phyloP scores from a whole-genome alignment of 2,329 filamentous ascomycete species.

The Fonsecaea multimorphosa region DNA sequence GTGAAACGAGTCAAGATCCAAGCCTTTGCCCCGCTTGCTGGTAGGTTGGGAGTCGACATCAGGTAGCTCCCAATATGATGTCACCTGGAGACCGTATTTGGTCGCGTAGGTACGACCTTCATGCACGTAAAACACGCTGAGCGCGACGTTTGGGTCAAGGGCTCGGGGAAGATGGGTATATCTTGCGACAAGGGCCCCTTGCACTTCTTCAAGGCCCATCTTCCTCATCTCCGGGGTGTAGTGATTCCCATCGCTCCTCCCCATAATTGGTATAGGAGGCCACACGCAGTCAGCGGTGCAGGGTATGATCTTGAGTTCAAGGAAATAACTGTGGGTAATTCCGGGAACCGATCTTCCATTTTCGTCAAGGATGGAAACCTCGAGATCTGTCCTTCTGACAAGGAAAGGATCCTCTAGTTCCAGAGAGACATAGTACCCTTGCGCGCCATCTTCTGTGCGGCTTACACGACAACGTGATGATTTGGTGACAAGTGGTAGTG shows the following conservation, averaged over 20 bases:
- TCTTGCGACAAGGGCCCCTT: slow-evolving; percentile 37
- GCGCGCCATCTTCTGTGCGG: slow-evolving; percentile 21
- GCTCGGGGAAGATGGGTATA: slow-evolving; percentile 37
- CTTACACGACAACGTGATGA: slow-evolving; percentile 28
- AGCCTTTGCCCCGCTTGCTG: slow-evolving; percentile 6
- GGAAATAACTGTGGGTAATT: slow-evolving; percentile 38
- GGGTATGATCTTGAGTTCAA: slow-evolving; percentile 41
- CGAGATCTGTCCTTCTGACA: slow-evolving; percentile 32
- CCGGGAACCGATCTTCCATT: slow-evolving; percentile 24
- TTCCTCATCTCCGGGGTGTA: slow-evolving; percentile 32
- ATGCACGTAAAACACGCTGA: slow-evolving; percentile 38
- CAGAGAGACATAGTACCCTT: slow-evolving; percentile 34
- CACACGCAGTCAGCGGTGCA: slow-evolving; percentile 28
- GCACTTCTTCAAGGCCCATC: slow-evolving; percentile 29
- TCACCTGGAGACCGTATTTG: slow-evolving; percentile 40
- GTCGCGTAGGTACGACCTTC: slow-evolving; percentile 36
- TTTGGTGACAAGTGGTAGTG: slow-evolving; percentile 22
- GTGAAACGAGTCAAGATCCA: slow-evolving; percentile 30
- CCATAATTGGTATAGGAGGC: slow-evolving; percentile 39
- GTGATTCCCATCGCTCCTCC: slow-evolving; percentile 38
- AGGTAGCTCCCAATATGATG: slow-evolving; percentile 31
- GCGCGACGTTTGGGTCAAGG: slow-evolving; percentile 33
- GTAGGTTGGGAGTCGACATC: not conserved
- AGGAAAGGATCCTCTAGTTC: slow-evolving; percentile 37
- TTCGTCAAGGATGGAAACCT: slow-evolving; percentile 21